Conservation (phyloP, 805 yeast species). For the Pichia paraexigua region DNA sequence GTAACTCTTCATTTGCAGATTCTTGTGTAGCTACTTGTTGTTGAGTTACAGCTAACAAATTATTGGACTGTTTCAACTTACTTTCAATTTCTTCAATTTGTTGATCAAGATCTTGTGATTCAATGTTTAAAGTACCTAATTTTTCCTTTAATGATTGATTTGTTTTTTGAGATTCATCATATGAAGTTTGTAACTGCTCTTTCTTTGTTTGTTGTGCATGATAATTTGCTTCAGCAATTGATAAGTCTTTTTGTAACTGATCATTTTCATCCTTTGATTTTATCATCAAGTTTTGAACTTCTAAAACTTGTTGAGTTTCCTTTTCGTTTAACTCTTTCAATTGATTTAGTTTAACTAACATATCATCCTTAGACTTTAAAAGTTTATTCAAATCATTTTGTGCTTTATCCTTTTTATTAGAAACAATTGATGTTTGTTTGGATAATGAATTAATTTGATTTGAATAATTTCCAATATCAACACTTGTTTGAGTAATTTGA, state of each 20-base stretch:
- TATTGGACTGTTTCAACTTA: slow-evolving; percentile 54
- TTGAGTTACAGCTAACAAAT: slow-evolving; percentile 54
- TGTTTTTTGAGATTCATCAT: slow-evolving; percentile 62
- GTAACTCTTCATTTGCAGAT: slow-evolving; percentile 34
- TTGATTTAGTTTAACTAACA: slow-evolving; percentile 59
- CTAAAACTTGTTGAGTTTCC: slow-evolving; percentile 68
- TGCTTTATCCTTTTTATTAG: slow-evolving; percentile 64
- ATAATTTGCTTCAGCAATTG: slow-evolving; percentile 70
- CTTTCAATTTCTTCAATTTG: slow-evolving; percentile 44
- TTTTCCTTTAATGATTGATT: slow-evolving; percentile 61
- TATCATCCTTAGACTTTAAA: slow-evolving; percentile 57
- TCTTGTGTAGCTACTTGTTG: slow-evolving; percentile 62
- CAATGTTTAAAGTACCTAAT: slow-evolving; percentile 58
- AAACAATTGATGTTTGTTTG: slow-evolving; percentile 61
- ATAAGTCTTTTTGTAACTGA: slow-evolving; percentile 59
- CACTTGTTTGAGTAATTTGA: slow-evolving; percentile 67
- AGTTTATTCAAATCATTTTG: slow-evolving; percentile 70
- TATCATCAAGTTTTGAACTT: slow-evolving; percentile 57
- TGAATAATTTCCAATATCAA: slow-evolving; percentile 80
- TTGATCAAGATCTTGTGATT: slow-evolving; percentile 49
- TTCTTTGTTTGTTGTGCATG: slow-evolving; percentile 62
- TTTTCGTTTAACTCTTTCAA: slow-evolving; percentile 66
- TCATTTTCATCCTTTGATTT: slow-evolving; percentile 60
- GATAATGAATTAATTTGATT: slow-evolving; percentile 77
- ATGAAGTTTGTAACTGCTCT: slow-evolving; percentile 48